Percentiles rank a stretch among this genome's conserved stretches.
Conservation (phyloP, 106 monocot species). For the Agapanthus africanus region DNA sequence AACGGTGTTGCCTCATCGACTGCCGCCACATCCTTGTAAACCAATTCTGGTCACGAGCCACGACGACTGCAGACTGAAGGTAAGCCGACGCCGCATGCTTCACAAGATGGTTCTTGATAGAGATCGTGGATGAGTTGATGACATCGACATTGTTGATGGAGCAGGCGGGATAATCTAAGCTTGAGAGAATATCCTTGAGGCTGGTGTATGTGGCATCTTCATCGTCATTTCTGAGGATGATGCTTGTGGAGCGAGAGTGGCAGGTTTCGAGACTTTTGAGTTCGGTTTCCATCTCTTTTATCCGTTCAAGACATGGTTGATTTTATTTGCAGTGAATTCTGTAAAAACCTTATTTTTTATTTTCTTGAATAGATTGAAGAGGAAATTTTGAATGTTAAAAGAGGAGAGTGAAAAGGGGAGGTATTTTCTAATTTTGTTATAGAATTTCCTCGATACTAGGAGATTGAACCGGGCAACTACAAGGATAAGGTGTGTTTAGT, state of each 20-base stretch:
- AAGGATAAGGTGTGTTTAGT: too few relatives aligned
- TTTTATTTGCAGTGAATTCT: too few relatives aligned
- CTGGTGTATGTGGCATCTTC: constrained; percentile 38
- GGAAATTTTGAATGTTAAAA: too few relatives aligned
- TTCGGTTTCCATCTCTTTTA: constrained; percentile 3
- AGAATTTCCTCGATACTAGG: too few relatives aligned
- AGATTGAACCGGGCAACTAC: too few relatives aligned
- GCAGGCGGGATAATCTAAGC: background rate
- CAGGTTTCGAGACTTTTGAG: background rate
- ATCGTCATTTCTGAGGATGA: background rate
- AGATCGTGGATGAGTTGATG: constrained; percentile 32
- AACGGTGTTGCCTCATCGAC: background rate
- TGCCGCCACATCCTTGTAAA: constrained; percentile 26
- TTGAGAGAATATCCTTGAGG: constrained; percentile 40
- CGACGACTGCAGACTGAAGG: constrained; percentile 47
- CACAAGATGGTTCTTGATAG: constrained; percentile 50
- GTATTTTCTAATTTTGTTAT: too few relatives aligned
- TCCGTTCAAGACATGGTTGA: too few relatives aligned
- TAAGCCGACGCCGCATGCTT: constrained; percentile 68
- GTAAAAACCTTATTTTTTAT: too few relatives aligned
- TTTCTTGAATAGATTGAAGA: too few relatives aligned
- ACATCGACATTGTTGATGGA: background rate
- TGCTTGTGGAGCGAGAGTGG: background rate
- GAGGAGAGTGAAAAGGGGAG: too few relatives aligned
- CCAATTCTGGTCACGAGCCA: constrained; percentile 33